These are phyloP conservation scores for Cystobasidiaceae sp. DNA, from an alignment of 1,284 basidiomycete species.

Conservation along the genomic window DNA sequence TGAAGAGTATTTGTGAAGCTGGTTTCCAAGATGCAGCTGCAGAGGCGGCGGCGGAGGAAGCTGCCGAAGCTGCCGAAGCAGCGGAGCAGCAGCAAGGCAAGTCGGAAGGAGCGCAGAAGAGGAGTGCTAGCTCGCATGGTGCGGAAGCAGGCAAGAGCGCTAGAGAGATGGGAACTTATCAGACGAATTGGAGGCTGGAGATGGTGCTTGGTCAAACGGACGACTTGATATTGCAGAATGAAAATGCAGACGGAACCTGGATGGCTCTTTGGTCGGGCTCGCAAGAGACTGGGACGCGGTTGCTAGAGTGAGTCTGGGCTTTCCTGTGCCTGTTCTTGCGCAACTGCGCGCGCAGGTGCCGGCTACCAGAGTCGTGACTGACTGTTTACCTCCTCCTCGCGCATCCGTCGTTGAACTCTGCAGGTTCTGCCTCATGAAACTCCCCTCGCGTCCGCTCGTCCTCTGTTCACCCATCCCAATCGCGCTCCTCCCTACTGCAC, in stretches of 20 bases:
- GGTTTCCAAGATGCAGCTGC: too few species aligned
- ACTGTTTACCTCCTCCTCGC: too few species aligned
- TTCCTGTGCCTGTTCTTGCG: too few species aligned
- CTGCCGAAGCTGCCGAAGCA: too few species aligned
- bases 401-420: not conserved
- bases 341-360: too few species aligned
- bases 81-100: too few species aligned
- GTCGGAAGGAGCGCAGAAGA: too few species aligned
- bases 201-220: conserved; percentile 26
- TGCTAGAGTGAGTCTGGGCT: conserved; percentile 24
- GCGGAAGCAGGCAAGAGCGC: not conserved
- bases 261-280: conserved; percentile 20
- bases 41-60: too few species aligned
- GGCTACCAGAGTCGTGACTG: too few species aligned
- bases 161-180: not conserved
- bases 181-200: conserved; percentile 24
- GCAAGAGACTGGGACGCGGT: conserved; percentile 5
- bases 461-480: conserved; percentile 27
- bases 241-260: conserved; percentile 20
- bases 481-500: conserved; percentile 18
- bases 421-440: conserved; percentile 28
- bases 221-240: not conserved
- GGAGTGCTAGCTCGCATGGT: too few species aligned
- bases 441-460: conserved; percentile 20
- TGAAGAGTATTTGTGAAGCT: conserved; percentile 1